phyloP scores from a whole-genome alignment of 495 filamentous ascomycete genomes.

The Astrothelium subdiscretum region DNA sequence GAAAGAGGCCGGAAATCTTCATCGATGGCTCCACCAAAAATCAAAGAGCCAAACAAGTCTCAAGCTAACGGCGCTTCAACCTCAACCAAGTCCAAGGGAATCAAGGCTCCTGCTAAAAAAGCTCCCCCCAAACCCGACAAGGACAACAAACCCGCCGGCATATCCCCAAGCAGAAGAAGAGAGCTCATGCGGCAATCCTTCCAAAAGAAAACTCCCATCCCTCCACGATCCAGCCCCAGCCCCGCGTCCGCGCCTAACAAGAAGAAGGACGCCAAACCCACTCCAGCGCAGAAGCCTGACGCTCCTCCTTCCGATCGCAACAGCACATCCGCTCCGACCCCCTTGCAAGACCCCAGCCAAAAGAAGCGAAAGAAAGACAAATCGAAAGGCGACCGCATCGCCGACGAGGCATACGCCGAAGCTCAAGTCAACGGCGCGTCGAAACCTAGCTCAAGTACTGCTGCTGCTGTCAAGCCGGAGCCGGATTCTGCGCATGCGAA shows the following conservation, averaged over 20 bases:
- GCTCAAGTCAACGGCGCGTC: not conserved
- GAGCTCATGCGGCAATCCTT: not conserved
- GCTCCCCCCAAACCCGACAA: not conserved
- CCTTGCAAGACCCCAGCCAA: not conserved
- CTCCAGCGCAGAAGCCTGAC: too few relatives aligned
- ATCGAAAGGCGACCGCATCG: not conserved
- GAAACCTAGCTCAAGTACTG: not conserved
- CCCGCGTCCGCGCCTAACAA: not conserved
- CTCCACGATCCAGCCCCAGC: not conserved
- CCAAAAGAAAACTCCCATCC: not conserved
- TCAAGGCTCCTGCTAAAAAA: not conserved
- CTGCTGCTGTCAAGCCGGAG: not conserved
- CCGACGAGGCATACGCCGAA: not conserved
- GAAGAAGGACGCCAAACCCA: not conserved
- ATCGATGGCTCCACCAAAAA: not conserved
- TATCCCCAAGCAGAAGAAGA: not conserved
- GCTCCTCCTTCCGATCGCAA: not conserved
- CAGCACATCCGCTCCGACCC: not conserved
- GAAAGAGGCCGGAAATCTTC: too few relatives aligned
- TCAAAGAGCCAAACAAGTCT: not conserved
- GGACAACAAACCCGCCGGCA: not conserved
- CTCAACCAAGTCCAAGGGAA: not conserved
- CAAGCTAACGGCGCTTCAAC: not conserved
- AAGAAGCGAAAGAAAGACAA: not conserved
- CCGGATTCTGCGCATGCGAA: slow-evolving; percentile 16